Evolutionary conservation across 2,329 filamentous ascomycete genomes (phyloP).

Genomic region (Pseudogymnoascus sp.): DNA sequence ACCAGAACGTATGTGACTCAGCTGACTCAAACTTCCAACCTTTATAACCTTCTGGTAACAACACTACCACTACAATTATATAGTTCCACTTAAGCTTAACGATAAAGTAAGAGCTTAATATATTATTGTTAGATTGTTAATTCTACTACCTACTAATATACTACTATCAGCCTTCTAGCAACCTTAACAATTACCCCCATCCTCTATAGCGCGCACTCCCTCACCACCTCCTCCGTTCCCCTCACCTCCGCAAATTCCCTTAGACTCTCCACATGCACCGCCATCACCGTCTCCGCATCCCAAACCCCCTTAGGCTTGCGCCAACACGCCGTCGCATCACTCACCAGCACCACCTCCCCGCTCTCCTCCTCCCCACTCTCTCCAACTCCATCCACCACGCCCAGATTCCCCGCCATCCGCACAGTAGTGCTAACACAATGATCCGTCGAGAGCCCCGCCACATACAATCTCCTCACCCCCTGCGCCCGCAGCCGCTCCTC

Average conservation of each 20-base stretch:
- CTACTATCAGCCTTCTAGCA: too few species aligned
- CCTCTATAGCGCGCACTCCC: too few species aligned
- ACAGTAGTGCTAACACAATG: constrained; percentile 41
- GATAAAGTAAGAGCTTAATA: too few species aligned
- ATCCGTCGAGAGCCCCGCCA: constrained; percentile 39
- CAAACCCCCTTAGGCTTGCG: constrained; percentile 30
- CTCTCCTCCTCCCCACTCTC: constrained; percentile 24
- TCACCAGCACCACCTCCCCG: constrained; percentile 34
- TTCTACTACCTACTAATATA: too few species aligned
- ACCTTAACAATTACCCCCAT: too few species aligned
- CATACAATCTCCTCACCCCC: constrained; percentile 15
- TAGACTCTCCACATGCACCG: constrained; percentile 36
- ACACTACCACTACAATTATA: too few species aligned
- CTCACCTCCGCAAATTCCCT: constrained; percentile 38
- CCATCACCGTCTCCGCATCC: constrained; percentile 39
- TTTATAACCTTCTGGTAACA: too few species aligned
- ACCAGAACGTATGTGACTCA: too few species aligned
- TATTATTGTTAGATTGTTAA: too few species aligned
- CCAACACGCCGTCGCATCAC: constrained; percentile 40
- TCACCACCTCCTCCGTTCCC: constrained; percentile 31
- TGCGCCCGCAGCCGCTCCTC: constrained; percentile 29
- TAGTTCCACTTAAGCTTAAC: too few species aligned
- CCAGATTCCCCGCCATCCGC: constrained; percentile 39
- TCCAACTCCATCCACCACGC: constrained; percentile 32
- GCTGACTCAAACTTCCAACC: too few species aligned